phyloP scores from a whole-genome alignment of 257 asterid species.

The Ocimum tenuiflorum region DNA sequence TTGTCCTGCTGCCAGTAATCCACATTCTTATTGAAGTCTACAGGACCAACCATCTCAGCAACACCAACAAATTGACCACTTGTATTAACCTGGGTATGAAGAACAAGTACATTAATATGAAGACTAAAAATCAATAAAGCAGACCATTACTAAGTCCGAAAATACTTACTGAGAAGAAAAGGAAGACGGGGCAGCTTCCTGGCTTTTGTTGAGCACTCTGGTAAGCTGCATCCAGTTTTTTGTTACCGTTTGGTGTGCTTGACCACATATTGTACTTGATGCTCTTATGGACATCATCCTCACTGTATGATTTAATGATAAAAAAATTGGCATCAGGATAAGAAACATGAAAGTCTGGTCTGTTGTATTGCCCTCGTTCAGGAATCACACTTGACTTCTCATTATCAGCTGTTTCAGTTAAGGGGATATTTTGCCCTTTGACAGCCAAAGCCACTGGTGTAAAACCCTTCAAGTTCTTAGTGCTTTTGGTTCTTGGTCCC shows the following conservation, averaged over 20 bases:
- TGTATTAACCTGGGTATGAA: conserved; percentile 43
- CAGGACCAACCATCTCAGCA: conserved; percentile 63
- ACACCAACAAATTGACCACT: conserved; percentile 74
- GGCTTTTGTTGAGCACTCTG: conserved; percentile 36
- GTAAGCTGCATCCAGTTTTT: conserved; percentile 48
- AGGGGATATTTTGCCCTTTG: conserved; percentile 50
- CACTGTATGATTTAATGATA: conserved; percentile 46
- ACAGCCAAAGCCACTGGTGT: conserved; percentile 42
- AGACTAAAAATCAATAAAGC: background rate
- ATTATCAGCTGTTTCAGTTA: conserved; percentile 26
- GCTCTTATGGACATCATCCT: conserved; percentile 49
- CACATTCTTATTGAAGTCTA: conserved; percentile 56
- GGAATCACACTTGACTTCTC: conserved; percentile 24
- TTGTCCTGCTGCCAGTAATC: conserved; percentile 81
- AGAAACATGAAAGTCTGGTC: conserved; percentile 33
- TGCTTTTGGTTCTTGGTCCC: conserved; percentile 57
- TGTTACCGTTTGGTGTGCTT: conserved; percentile 56
- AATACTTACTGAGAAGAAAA: conserved; percentile 54
- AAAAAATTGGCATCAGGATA: conserved; percentile 41
- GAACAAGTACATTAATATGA: background rate
- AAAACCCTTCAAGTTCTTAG: conserved; percentile 41
- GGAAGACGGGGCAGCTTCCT: conserved; percentile 45
- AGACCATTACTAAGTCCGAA: background rate
- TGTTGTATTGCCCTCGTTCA: conserved; percentile 41
- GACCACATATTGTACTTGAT: conserved; percentile 53